These are phyloP conservation scores for Phytophthora tentaculata DNA, from an alignment of 352 stramenopile species.

Conservation along the genomic window DNA sequence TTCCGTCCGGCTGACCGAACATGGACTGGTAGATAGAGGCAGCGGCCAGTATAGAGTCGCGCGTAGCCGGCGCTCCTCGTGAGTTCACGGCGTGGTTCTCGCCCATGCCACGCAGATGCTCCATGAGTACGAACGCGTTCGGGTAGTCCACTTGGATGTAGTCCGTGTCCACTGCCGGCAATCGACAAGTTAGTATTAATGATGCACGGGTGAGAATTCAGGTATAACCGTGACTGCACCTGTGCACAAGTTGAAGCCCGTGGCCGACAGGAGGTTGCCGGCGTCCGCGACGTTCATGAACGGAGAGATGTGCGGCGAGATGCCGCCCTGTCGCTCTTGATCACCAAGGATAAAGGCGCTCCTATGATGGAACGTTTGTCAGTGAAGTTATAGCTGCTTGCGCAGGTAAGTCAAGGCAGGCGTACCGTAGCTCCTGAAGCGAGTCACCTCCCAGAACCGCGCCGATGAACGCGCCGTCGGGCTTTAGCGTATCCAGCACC, in stretches of 20 bases:
- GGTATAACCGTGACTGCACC: constrained; percentile 33
- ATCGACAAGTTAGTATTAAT: constrained; percentile 3
- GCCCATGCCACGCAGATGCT: constrained; percentile 95
- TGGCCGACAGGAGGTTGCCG: constrained; percentile 91
- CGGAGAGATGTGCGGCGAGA: constrained; percentile 95
- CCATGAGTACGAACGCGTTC: constrained; percentile 96
- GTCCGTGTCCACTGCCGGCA: constrained; percentile 94
- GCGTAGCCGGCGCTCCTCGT: constrained; percentile 63
- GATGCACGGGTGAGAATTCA: neutral
- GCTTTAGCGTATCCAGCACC: constrained; percentile 92
- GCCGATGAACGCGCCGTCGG: constrained; percentile 97
- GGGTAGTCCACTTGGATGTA: constrained; percentile 95
- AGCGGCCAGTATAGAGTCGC: constrained; percentile 94
- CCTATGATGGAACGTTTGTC: constrained; percentile 35
- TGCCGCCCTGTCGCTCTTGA: constrained; percentile 94
- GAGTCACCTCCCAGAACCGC: constrained; percentile 96
- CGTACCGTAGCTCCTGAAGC: constrained; percentile 93
- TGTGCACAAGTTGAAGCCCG: constrained; percentile 95
- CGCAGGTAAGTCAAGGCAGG: neutral
- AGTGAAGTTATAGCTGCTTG: constrained; percentile 7
- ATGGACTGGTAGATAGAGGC: constrained; percentile 96
- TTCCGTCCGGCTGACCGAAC: constrained; percentile 87
- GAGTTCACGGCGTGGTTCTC: constrained; percentile 93
- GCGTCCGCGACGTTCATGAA: constrained; percentile 97
- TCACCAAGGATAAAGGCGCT: constrained; percentile 95